Evolutionary conservation across 176 grass and related monocot genomes (phyloP).

Genomic region (Panicum miliaceum): DNA sequence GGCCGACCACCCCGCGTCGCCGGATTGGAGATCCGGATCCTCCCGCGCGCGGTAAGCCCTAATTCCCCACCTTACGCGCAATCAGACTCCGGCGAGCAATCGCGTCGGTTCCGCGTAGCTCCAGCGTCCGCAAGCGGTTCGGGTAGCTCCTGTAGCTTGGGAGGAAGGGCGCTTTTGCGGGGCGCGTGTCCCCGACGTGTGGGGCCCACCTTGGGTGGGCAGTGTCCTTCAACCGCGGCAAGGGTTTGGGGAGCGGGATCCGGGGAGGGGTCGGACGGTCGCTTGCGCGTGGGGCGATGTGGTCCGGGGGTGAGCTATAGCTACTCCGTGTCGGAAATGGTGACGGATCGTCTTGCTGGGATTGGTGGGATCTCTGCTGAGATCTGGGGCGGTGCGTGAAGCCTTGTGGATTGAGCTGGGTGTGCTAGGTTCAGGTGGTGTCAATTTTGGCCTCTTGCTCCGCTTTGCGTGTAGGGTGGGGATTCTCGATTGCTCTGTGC

Average conservation of each 20-base stretch:
- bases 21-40: constrained; percentile 46
- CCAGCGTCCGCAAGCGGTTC: not conserved
- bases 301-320: not conserved
- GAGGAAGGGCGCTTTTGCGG: not conserved
- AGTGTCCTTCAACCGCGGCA: constrained; percentile 11
- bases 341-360: constrained; percentile 3
- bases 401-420: constrained; percentile 15
- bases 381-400: constrained; percentile 23
- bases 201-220: constrained; percentile 11
- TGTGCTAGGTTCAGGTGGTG: not conserved
- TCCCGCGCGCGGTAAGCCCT: constrained; percentile 38
- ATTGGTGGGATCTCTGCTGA: constrained; percentile 53
- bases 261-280: not conserved
- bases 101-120: not conserved
- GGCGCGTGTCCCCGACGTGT: constrained; percentile 11
- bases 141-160: constrained; percentile 15
- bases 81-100: constrained; percentile 23
- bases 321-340: not conserved
- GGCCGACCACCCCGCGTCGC: not conserved
- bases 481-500: constrained; percentile 21
- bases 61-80: constrained; percentile 22
- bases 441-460: constrained; percentile 11
- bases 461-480: not conserved
- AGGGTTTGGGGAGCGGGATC: constrained; percentile 38
- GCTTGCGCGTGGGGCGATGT: not conserved